These are phyloP conservation scores for Cercophora scortea DNA, from an alignment of 495 filamentous ascomycete genomes.

Conservation along the genomic window DNA sequence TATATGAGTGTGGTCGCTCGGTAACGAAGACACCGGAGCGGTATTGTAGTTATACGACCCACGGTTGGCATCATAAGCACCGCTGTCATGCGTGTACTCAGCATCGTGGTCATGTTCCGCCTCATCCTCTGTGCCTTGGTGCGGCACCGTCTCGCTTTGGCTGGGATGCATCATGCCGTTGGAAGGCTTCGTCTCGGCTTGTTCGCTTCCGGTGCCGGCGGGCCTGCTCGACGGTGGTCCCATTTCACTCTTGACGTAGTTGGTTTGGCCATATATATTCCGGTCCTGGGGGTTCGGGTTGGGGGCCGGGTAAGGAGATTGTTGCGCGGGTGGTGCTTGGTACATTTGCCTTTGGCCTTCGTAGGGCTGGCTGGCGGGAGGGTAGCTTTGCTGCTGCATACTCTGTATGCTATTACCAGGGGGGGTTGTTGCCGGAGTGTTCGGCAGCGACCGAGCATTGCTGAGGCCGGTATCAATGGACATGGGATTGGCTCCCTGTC, in stretches of 20 bases:
- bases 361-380: slow-evolving; percentile 64
- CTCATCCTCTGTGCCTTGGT: slow-evolving; percentile 60
- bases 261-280: slow-evolving; percentile 57
- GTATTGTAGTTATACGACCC: slow-evolving; percentile 68
- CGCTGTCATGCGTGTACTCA: slow-evolving; percentile 73
- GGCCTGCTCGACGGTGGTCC: slow-evolving; percentile 68
- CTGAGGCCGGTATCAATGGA: slow-evolving; percentile 79
- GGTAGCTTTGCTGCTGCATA: slow-evolving; percentile 56
- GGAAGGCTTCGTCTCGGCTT: slow-evolving; percentile 57
- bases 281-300: slow-evolving; percentile 60
- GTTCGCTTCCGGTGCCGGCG: slow-evolving; percentile 48
- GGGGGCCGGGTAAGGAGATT: slow-evolving; percentile 61
- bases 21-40: slow-evolving; percentile 53
- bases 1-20: slow-evolving; percentile 72
- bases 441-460: slow-evolving; percentile 82
- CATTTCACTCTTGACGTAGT: slow-evolving; percentile 86
- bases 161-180: slow-evolving; percentile 52
- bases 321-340: slow-evolving; percentile 61
- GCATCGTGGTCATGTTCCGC: slow-evolving; percentile 67
- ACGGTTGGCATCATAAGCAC: slow-evolving; percentile 60
- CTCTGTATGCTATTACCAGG: slow-evolving; percentile 68
- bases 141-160: slow-evolving; percentile 47
- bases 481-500: slow-evolving; percentile 63
- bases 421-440: slow-evolving; percentile 85
- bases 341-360: slow-evolving; percentile 76